Conservation (phyloP, 441 rosid genomes). For the Breynia disticha region DNA sequence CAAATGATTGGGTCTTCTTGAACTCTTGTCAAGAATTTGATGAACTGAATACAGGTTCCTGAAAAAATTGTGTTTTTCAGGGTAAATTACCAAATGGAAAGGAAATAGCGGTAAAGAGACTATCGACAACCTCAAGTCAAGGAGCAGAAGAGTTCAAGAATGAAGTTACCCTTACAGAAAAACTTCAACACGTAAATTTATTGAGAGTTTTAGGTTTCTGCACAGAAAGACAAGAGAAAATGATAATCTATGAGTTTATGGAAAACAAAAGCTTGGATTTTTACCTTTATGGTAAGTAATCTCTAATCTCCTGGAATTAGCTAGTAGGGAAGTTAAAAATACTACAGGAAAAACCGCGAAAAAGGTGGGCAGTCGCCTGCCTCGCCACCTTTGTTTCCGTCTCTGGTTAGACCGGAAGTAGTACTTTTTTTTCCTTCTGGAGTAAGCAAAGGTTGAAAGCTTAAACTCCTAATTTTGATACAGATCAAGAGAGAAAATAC, state of each 20-base stretch:
- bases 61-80: too few relatives aligned
- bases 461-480: neutral
- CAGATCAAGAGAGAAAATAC: neutral
- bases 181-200: neutral
- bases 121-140: neutral
- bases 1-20: conserved; percentile 10
- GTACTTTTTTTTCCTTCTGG: neutral
- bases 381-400: too few relatives aligned
- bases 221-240: neutral
- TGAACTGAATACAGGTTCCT: too few relatives aligned
- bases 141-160: too few relatives aligned
- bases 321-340: too few relatives aligned
- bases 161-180: neutral
- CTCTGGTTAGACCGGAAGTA: neutral
- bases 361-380: too few relatives aligned
- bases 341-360: too few relatives aligned
- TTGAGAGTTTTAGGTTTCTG: neutral
- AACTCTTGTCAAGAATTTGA: too few relatives aligned
- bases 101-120: neutral
- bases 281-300: neutral
- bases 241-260: neutral
- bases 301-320: too few relatives aligned
- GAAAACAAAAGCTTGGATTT: neutral
- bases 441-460: neutral
- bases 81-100: neutral